Percentiles rank a stretch among this genome's conserved stretches.
Evolutionary conservation across 2,329 filamentous ascomycete species (phyloP).

Genomic region (Aspergillus thermomutatus): DNA sequence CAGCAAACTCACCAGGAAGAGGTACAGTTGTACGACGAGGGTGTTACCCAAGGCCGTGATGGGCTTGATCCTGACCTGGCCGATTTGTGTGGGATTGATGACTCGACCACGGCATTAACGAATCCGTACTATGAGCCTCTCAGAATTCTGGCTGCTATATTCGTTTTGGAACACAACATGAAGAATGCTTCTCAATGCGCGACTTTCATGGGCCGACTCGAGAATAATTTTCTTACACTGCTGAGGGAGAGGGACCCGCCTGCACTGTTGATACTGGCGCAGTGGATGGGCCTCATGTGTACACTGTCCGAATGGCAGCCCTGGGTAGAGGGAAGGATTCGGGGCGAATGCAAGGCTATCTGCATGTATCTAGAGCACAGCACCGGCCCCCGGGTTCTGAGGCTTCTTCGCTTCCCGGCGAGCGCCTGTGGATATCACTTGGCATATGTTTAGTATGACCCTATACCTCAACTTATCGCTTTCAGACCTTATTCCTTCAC

Average conservation of each 20-base stretch:
- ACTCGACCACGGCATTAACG: slow-evolving; percentile 15
- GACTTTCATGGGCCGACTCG: slow-evolving; percentile 26
- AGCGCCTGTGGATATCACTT: slow-evolving; percentile 23
- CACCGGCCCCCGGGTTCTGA: slow-evolving; percentile 17
- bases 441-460: neutral
- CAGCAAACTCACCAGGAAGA: slow-evolving; percentile 12
- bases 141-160: slow-evolving; percentile 13
- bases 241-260: slow-evolving; percentile 21
- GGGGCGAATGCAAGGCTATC: slow-evolving; percentile 27
- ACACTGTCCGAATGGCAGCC: slow-evolving; percentile 24
- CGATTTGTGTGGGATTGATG: slow-evolving; percentile 27
- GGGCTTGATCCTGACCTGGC: slow-evolving; percentile 24
- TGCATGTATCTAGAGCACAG: slow-evolving; percentile 28
- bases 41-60: slow-evolving; percentile 17
- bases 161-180: slow-evolving; percentile 17
- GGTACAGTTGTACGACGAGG: slow-evolving; percentile 11
- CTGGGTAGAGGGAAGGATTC: slow-evolving; percentile 27
- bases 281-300: slow-evolving; percentile 34
- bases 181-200: slow-evolving; percentile 21
- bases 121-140: slow-evolving; percentile 26
- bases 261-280: slow-evolving; percentile 26
- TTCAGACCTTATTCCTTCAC: neutral
- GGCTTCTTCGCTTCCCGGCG: slow-evolving; percentile 23
- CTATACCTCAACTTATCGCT: no score
- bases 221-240: slow-evolving; percentile 22